Percentiles rank a stretch among this genome's conserved stretches.
Conservation (phyloP, 495 filamentous ascomycete species). For the Podospora appendiculata region DNA sequence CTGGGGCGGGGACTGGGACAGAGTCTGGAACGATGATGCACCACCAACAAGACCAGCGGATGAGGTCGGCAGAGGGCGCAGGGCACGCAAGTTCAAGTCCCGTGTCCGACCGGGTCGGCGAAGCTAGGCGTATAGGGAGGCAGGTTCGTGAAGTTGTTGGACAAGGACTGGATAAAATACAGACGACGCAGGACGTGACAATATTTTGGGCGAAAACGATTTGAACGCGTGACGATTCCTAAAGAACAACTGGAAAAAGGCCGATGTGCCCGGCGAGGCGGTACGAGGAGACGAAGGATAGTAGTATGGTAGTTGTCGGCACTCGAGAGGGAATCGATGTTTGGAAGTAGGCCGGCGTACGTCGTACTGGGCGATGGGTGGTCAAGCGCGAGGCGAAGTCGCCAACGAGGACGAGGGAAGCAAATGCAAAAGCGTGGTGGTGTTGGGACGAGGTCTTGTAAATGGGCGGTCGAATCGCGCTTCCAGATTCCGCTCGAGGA, state of each 20-base stretch:
- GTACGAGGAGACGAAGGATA: background rate
- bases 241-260: background rate
- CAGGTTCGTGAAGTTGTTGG: background rate
- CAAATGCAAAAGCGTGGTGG: slow-evolving; percentile 1
- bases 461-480: slow-evolving; percentile 2
- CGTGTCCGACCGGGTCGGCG: background rate
- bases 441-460: slow-evolving; percentile 6
- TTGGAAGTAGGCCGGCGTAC: background rate
- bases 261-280: slow-evolving; percentile 1
- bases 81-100: background rate
- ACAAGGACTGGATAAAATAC: slow-evolving; percentile 1
- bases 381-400: slow-evolving; percentile 6
- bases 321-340: slow-evolving; percentile 9
- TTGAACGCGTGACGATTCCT: slow-evolving; percentile 9
- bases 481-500: slow-evolving; percentile 4
- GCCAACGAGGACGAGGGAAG: slow-evolving; percentile 4
- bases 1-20: no score
- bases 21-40: no score
- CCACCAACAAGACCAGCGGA: no score
- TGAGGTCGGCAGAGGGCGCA: no score
- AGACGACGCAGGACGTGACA: slow-evolving; percentile 4
- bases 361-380: slow-evolving; percentile 4
- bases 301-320: background rate
- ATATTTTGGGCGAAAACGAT: background rate
- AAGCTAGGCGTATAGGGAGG: background rate